A percentile compares a stretch with the other conserved stretches of the same genome.
Conservation (phyloP, 495 filamentous ascomycete genomes). For the Penicillium longicatenatum region DNA sequence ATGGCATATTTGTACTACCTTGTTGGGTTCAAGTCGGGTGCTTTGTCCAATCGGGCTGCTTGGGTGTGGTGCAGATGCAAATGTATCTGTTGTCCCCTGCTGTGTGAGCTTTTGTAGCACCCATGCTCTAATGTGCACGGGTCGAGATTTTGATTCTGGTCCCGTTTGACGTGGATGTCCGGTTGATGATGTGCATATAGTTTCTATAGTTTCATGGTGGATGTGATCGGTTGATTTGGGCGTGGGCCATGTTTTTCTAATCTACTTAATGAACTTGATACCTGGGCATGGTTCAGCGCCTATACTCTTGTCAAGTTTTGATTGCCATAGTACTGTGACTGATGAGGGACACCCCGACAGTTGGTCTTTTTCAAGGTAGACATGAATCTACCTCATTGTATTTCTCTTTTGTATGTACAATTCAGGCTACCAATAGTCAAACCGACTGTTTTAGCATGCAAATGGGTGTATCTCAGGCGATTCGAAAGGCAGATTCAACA, state of each 20-base stretch:
- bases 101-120: not conserved
- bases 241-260: not conserved
- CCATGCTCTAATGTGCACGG: no score
- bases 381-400: not conserved
- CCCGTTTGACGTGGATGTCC: not conserved
- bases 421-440: not conserved
- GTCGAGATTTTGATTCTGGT: not conserved
- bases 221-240: no score
- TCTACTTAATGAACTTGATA: not conserved
- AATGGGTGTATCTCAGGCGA: conserved; percentile 16
- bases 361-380: not conserved
- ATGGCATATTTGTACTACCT: not conserved
- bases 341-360: not conserved
- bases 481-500: not conserved
- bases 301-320: not conserved
- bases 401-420: not conserved
- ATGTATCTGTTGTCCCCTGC: not conserved
- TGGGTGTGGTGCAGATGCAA: not conserved
- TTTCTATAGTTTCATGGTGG: not conserved
- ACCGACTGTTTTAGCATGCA: not conserved
- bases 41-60: not conserved
- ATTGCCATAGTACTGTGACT: not conserved
- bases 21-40: not conserved
- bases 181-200: not conserved
- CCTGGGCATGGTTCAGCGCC: not conserved